Evolutionary conservation across 2,329 filamentous ascomycete genomes (phyloP).

Genomic region (Nannizziopsis arthrosporioides): DNA sequence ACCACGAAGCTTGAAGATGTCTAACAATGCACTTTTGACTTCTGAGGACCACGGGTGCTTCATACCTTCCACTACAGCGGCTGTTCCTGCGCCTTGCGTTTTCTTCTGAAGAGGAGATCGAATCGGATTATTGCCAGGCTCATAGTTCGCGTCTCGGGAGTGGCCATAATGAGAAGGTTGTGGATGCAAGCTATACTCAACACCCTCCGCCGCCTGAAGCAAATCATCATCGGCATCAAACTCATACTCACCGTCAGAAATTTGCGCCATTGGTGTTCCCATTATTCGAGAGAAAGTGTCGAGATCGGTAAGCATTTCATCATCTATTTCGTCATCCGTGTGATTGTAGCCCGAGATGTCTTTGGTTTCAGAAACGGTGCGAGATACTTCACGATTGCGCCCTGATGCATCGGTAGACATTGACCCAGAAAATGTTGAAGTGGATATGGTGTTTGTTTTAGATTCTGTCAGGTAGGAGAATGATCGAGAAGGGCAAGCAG

Average conservation of each 20-base stretch:
- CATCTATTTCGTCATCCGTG: constrained; percentile 12
- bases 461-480: background rate
- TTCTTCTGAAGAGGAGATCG: constrained; percentile 25
- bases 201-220: constrained; percentile 32
- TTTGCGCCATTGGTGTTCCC: constrained; percentile 25
- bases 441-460: background rate
- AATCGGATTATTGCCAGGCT: constrained; percentile 31
- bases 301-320: constrained; percentile 19
- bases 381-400: background rate
- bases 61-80: background rate
- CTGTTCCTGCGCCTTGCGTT: background rate
- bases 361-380: background rate
- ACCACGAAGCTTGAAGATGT: constrained; percentile 70
- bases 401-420: background rate
- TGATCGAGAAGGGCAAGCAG: background rate
- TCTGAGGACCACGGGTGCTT: constrained; percentile 69
- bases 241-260: constrained; percentile 29
- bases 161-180: constrained; percentile 1
- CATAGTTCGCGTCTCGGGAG: constrained; percentile 30
- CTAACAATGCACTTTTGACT: constrained; percentile 66
- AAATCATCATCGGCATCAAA: constrained; percentile 36
- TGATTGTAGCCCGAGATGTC: background rate
- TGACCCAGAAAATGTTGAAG: background rate
- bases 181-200: constrained; percentile 21
- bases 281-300: constrained; percentile 31